phyloP scores from a whole-genome alignment of 306 rosid genomes.

The Fagus crenata region DNA sequence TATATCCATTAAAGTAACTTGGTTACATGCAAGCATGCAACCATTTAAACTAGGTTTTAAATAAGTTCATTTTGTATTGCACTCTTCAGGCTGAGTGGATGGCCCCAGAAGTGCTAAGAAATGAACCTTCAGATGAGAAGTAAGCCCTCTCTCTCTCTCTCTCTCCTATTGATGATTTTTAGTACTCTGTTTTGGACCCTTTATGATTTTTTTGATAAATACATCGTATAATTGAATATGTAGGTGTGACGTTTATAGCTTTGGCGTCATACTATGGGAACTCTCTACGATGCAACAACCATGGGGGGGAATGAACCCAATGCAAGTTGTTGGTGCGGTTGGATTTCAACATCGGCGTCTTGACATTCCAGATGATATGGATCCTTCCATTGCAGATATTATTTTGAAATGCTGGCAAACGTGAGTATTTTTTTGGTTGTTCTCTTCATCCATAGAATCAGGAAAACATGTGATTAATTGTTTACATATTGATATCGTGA shows the following conservation, averaged over 20 bases:
- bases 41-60: slow-evolving; percentile 22
- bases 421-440: slow-evolving; percentile 49
- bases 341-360: slow-evolving; percentile 99
- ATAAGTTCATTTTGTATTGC: slow-evolving; percentile 30
- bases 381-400: slow-evolving; percentile 77
- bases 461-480: background rate
- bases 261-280: slow-evolving; percentile 97
- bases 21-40: background rate
- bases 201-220: slow-evolving; percentile 18
- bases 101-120: slow-evolving; percentile 99
- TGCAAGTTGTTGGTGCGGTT: slow-evolving; percentile 99
- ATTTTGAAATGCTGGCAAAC: slow-evolving; percentile 91
- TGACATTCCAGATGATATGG: slow-evolving; percentile 81
- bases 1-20: background rate
- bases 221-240: slow-evolving; percentile 22
- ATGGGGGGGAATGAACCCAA: slow-evolving; percentile 99
- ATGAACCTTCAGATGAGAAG: slow-evolving; percentile 98
- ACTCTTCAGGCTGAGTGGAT: slow-evolving; percentile 97
- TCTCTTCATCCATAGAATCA: background rate
- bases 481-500: background rate
- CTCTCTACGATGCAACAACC: slow-evolving; percentile 91
- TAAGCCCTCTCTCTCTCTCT: slow-evolving; percentile 30
- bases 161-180: slow-evolving; percentile 17
- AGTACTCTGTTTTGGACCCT: slow-evolving; percentile 19
- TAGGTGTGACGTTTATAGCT: slow-evolving; percentile 96